Conservation (phyloP, 345 rosid species). For the Eucalyptus tenuipes region DNA sequence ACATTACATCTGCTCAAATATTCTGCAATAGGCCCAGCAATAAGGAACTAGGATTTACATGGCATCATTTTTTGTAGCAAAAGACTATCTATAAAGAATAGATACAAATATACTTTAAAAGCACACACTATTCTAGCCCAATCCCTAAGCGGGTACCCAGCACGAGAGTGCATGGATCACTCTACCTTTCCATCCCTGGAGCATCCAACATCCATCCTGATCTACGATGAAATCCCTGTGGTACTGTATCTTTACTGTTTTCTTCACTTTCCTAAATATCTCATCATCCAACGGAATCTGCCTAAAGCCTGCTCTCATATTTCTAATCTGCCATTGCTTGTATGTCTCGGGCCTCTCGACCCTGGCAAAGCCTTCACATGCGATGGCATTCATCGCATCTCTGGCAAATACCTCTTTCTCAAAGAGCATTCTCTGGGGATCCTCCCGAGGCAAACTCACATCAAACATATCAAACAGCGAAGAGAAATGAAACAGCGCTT, state of each 20-base stretch:
- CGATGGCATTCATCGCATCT: constrained; percentile 56
- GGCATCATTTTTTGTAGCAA: background rate
- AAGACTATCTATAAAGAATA: background rate
- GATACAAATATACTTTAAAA: background rate
- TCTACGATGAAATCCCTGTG: constrained; percentile 57
- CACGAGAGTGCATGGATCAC: constrained; percentile 47
- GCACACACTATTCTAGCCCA: background rate
- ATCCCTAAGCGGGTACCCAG: constrained; percentile 44
- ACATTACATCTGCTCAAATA: background rate
- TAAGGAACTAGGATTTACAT: background rate
- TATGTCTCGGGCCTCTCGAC: constrained; percentile 69
- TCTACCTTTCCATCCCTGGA: constrained; percentile 90
- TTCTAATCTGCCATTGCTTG: constrained; percentile 54
- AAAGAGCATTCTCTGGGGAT: constrained; percentile 33
- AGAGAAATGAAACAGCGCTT: constrained; percentile 64
- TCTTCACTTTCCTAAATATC: constrained; percentile 29
- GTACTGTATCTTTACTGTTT: constrained; percentile 23
- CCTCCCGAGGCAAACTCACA: constrained; percentile 26
- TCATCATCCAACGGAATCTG: constrained; percentile 35
- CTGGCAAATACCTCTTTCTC: constrained; percentile 47
- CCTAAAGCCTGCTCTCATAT: constrained; percentile 48
- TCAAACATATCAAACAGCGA: constrained; percentile 59
- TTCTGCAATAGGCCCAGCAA: background rate
- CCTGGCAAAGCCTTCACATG: constrained; percentile 62
- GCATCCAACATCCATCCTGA: constrained; percentile 61